Base-by-base conservation (phyloP, 2,329 filamentous ascomycete species). In the Cercospora citrullina region DNA sequence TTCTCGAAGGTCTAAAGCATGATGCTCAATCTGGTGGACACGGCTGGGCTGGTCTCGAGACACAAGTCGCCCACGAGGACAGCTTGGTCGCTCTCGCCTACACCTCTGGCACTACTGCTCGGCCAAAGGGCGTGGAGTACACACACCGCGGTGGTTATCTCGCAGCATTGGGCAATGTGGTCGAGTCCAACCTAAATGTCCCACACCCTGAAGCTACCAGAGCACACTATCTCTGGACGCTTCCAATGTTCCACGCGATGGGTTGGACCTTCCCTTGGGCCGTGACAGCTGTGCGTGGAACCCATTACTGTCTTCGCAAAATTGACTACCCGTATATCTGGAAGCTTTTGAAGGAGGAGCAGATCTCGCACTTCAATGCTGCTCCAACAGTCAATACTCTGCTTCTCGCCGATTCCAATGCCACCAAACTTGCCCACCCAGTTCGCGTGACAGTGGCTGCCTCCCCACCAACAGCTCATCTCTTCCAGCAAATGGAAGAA, bases 301-400 rank as follows among this genome's bases (percentile, higher is more conserved):
- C 94, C 3, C 93, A 98, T 79, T 93, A 97, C 78, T 97, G 94
- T 75, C 84, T 99, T 18, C 87, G 95, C 69, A 98, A 97, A 83
- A 92, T 99, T 72, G 93, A 98, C 80, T 99, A 99, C 77, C 88
- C 92, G 0, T 84, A 94, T 67, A 96, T 99, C 68, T 99, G 95
- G 95, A 87, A 87, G 60, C 82, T 99, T 4, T 82, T 99, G 36
- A 96, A 93, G 76, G 87, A 93, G 63, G 92, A 98, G 79, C 84
- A 87, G 6, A 91, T 99, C 71, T 98, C 93, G 0, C 95, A 99
- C 80, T 98, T 96, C 82, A 96, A 94, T 76, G 94, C 94, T 0
- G 95, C 94, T 0, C 95, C 95, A 0, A 99, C 95, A 0, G 95
- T 99, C 63, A 98, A 98, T 79, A 99, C 94, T 0, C 82, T 98